These are phyloP conservation scores for Monosporascus sp. DNA, from an alignment of 2,329 filamentous ascomycete species.

Conservation along the genomic window DNA sequence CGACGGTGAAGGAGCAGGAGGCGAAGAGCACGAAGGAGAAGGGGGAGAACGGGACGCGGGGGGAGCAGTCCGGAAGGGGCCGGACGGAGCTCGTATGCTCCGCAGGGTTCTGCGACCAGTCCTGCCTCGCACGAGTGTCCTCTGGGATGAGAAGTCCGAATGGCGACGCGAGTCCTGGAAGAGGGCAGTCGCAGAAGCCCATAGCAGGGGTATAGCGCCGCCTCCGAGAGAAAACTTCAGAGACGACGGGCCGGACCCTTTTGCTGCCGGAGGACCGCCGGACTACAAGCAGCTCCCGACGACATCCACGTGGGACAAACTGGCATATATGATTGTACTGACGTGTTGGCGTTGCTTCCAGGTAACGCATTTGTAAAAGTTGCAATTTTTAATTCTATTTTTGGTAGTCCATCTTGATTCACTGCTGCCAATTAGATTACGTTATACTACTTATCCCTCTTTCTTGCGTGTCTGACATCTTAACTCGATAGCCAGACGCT, in stretches of 20 bases:
- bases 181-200: not conserved
- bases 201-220: not conserved
- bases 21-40: not conserved
- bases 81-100: too few species aligned
- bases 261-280: constrained; percentile 18
- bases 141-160: not conserved
- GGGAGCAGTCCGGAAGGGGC: too few species aligned
- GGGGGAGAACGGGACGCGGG: too few species aligned
- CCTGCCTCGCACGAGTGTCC: too few species aligned
- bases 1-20: too few species aligned
- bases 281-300: constrained; percentile 35
- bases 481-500: too few species aligned
- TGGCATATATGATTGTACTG: constrained; percentile 38
- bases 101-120: too few species aligned
- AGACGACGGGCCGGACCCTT: not conserved
- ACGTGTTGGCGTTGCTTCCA: constrained; percentile 35
- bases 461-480: too few species aligned
- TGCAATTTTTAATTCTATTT: not conserved
- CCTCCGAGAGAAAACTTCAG: not conserved
- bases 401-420: too few species aligned
- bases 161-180: not conserved
- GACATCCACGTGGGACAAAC: constrained; percentile 32
- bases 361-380: constrained; percentile 5
- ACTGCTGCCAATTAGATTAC: too few species aligned
- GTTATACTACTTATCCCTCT: too few species aligned